These are phyloP conservation scores for Aphanomyces euteiches DNA, from an alignment of 352 stramenopile species.

Conservation along the genomic window DNA sequence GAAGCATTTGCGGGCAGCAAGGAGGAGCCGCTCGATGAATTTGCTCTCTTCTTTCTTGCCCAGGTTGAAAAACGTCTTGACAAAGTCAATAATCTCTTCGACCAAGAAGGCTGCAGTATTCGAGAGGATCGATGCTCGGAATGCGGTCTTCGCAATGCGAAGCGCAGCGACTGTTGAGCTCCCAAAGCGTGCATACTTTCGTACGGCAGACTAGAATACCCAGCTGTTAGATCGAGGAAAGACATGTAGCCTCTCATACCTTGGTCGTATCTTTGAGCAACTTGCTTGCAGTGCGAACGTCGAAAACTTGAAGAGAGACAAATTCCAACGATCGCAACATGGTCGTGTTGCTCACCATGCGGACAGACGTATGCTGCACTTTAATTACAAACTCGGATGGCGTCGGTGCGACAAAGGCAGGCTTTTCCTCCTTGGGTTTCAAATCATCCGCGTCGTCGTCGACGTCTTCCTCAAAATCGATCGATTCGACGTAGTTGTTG, in stretches of 20 bases:
- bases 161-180: conserved; percentile 49
- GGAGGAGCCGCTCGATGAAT: conserved; percentile 39
- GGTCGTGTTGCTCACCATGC: conserved; percentile 79
- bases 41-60: conserved; percentile 37
- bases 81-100: conserved; percentile 56
- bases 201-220: conserved; percentile 44
- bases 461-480: conserved; percentile 63
- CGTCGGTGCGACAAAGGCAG: conserved; percentile 51
- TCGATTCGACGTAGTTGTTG: conserved; percentile 70
- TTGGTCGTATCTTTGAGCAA: conserved; percentile 66
- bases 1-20: conserved; percentile 48
- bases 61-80: conserved; percentile 35
- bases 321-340: conserved; percentile 73
- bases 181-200: conserved; percentile 68
- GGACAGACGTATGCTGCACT: conserved; percentile 61
- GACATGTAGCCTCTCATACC: conserved; percentile 12
- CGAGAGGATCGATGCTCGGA: conserved; percentile 66
- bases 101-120: conserved; percentile 80
- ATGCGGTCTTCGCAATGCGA: conserved; percentile 75
- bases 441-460: conserved; percentile 43
- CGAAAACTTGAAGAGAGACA: conserved; percentile 49
- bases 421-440: conserved; percentile 39
- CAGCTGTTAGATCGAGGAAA: not conserved
- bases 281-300: conserved; percentile 62
- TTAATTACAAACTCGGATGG: conserved; percentile 52